phyloP scores from a whole-genome alignment of 345 rosid species.

The Euphorbia peplus region DNA sequence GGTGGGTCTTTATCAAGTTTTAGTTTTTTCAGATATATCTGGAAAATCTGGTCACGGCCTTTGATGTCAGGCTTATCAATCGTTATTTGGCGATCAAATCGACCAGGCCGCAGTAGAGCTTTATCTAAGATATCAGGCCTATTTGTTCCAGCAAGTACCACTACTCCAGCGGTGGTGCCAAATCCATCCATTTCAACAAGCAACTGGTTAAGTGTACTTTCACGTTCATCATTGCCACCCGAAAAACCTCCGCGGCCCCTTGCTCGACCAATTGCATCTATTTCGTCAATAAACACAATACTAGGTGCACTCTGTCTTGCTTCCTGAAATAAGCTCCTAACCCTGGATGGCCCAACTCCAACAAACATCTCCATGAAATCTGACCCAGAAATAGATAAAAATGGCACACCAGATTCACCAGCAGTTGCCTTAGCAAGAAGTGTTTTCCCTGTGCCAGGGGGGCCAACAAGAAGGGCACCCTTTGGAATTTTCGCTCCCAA shows the following conservation, averaged over 20 bases:
- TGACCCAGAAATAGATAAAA: constrained; percentile 88
- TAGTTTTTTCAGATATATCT: constrained; percentile 71
- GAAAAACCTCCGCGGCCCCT: constrained; percentile 91
- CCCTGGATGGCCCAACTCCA: constrained; percentile 98
- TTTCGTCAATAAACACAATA: constrained; percentile 91
- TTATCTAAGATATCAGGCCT: constrained; percentile 96
- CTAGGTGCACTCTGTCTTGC: constrained; percentile 92
- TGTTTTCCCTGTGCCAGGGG: constrained; percentile 97
- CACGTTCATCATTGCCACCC: constrained; percentile 92
- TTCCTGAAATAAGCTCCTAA: constrained; percentile 90
- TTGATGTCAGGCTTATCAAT: constrained; percentile 92
- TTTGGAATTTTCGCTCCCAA: constrained; percentile 94
- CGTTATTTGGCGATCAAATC: constrained; percentile 85
- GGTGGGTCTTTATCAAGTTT: constrained; percentile 81
- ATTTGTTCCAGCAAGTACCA: constrained; percentile 95
- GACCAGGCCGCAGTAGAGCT: constrained; percentile 83
- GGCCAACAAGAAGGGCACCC: constrained; percentile 94
- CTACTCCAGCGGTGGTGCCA: constrained; percentile 91
- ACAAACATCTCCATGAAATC: constrained; percentile 99
- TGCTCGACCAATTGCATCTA: constrained; percentile 94
- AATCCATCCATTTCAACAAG: constrained; percentile 98
- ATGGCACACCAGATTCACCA: constrained; percentile 91
- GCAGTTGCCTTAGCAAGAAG: constrained; percentile 98
- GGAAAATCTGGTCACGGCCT: constrained; percentile 87
- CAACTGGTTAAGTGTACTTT: constrained; percentile 88